Conservation (phyloP, 139 green algal species). For the Chlorella sp. region DNA sequence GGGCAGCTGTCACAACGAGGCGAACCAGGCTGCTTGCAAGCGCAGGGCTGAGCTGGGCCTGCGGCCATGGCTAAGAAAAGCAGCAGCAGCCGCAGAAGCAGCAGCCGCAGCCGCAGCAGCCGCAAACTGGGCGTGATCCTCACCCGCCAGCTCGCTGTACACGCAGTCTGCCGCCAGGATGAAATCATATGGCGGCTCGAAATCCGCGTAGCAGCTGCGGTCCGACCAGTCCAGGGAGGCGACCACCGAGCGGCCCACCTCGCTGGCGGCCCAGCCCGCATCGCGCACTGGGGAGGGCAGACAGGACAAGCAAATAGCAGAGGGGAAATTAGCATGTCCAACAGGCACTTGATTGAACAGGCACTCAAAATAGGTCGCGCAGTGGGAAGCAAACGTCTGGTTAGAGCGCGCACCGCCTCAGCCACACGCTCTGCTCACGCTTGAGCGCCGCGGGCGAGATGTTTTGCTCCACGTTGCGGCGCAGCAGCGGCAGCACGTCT, state of each 20-base stretch:
- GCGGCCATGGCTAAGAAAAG: neutral
- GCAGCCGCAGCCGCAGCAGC: neutral
- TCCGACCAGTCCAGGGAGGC: conserved; percentile 80
- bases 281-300: conserved; percentile 15
- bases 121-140: conserved; percentile 56
- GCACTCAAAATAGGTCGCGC: neutral
- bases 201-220: conserved; percentile 34
- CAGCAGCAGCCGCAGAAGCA: neutral
- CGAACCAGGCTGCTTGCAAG: too few species aligned
- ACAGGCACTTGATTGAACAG: neutral
- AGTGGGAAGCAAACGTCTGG: neutral
- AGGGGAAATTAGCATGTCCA: neutral
- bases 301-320: neutral
- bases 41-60: too few species aligned
- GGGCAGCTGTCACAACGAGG: neutral
- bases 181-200: conserved; percentile 73
- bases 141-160: conserved; percentile 82
- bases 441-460: conserved; percentile 59
- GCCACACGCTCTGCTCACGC: neutral
- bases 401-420: too few species aligned
- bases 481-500: conserved; percentile 74
- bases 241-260: conserved; percentile 65
- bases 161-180: conserved; percentile 84
- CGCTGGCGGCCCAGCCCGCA: neutral
- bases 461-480: conserved; percentile 81